Evolutionary conservation across 2,329 filamentous ascomycete species (phyloP).

Genomic region (Trichophyton verrucosum): DNA sequence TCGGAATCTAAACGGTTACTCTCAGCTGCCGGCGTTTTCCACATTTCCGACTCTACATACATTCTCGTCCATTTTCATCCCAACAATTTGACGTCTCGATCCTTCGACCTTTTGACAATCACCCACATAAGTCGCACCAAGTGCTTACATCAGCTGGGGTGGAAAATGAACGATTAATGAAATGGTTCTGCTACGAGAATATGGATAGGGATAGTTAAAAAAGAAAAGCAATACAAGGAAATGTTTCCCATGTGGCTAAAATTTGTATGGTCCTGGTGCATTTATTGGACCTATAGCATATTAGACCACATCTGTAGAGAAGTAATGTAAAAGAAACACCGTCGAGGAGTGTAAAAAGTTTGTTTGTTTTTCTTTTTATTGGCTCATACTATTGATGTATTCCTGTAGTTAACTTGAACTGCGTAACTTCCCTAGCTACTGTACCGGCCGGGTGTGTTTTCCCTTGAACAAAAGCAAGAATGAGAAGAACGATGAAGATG

Average conservation of each 20-base stretch:
- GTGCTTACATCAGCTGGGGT: neutral
- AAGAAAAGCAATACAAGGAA: neutral
- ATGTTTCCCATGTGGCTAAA: slow-evolving; percentile 1
- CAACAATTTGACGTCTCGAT: too few relatives aligned
- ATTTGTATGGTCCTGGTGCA: slow-evolving; percentile 1
- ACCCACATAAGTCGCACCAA: too few relatives aligned
- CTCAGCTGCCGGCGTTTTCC: slow-evolving; percentile 18
- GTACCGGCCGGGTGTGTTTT: neutral
- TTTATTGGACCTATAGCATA: slow-evolving; percentile 1
- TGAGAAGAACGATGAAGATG: neutral
- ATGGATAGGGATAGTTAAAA: neutral
- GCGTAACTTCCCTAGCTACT: neutral
- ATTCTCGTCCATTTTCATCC: too few relatives aligned
- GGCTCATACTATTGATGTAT: neutral
- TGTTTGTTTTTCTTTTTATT: neutral
- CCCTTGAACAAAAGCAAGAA: neutral
- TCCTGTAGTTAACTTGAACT: neutral
- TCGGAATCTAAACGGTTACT: slow-evolving; percentile 80
- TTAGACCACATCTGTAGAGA: slow-evolving; percentile 1
- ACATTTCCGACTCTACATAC: too few relatives aligned
- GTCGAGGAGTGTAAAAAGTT: neutral
- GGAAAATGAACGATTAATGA: neutral
- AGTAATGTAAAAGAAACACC: neutral
- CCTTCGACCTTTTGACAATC: too few relatives aligned
- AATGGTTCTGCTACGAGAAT: neutral